phyloP scores from a whole-genome alignment of 129 eudicot species.

The Flaveria trinervia region DNA sequence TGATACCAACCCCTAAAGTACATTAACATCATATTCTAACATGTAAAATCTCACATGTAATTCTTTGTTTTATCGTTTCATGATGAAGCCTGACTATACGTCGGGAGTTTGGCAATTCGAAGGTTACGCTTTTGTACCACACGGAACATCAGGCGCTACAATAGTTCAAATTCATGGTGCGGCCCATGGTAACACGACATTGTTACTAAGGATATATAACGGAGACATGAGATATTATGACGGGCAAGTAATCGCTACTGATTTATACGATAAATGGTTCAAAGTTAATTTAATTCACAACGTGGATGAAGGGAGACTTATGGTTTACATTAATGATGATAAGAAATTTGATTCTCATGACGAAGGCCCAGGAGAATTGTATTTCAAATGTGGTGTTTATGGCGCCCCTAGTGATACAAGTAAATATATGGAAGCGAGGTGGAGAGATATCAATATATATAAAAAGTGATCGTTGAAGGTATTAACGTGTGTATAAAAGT shows the following conservation, averaged over 20 bases:
- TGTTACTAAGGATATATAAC: constrained; percentile 41
- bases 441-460: constrained; percentile 44
- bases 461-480: constrained; percentile 24
- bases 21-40: too few species aligned
- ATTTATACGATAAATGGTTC: constrained; percentile 50
- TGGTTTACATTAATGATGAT: constrained; percentile 36
- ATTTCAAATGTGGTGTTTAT: constrained; percentile 56
- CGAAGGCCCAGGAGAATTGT: constrained; percentile 43
- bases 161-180: constrained; percentile 59
- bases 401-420: constrained; percentile 40
- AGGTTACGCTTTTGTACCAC: constrained; percentile 48
- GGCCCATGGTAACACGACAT: constrained; percentile 34
- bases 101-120: constrained; percentile 63
- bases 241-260: constrained; percentile 28
- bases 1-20: not conserved
- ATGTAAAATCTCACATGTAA: too few species aligned
- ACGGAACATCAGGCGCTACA: constrained; percentile 51
- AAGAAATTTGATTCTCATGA: constrained; percentile 38
- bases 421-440: constrained; percentile 51
- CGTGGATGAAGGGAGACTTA: constrained; percentile 39
- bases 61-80: not conserved
- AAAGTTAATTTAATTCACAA: constrained; percentile 49
- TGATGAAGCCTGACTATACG: constrained; percentile 44
- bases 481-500: not conserved
- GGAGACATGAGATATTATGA: constrained; percentile 48